Base-by-base conservation (phyloP, 164 flowering plant genomes). In the Stephania yunnanensis region DNA sequence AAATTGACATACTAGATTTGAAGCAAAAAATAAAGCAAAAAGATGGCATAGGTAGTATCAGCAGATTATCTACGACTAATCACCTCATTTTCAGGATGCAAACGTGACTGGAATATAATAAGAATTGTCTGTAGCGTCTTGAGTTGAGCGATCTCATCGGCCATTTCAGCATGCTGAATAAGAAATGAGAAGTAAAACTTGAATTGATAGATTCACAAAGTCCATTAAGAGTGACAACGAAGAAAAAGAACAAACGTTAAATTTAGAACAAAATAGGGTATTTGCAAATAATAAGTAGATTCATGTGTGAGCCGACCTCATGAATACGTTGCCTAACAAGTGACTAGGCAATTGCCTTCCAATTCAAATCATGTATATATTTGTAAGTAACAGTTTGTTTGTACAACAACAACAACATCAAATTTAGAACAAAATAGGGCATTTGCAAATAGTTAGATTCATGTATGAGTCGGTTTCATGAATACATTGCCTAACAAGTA, bases 61-160 rank as follows among this genome's bases (percentile, higher is more conserved):
- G 53, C 53, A 48, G 6, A 7, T 48, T 48, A 48, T 48, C 53
- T 48, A 48, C 29, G 29, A 20, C 22, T n/a, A 73, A 74, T 42
- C 61, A 95, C 98, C 98, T 96, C 97, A 83, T 82, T 84, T 80
- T 91, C 92, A 78, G 99, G 99, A 84, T 83, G 95, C 77, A 96
- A 79, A 45, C 87, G 91, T 30, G 98, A 94, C 83, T 96, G 98
- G 68, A 92, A 90, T 85, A 96, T 89, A 61, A 92, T 90, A 20
- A 94, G 85, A 77, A 96, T 85, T 46, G 99, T 94, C 75, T 96
- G 99, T 25, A 96, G 82, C 44, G 98, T 94, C 89, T 94, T 96
- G 8, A 96, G 89, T 71, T 96, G 98, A 77, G 92, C 88, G 81
- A 71, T 87, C 78, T 94, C 99, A 83, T 96, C 97, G 30, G 87